phyloP scores from a whole-genome alignment of 1,284 basidiomycete genomes.

The Agaricales sp. region DNA sequence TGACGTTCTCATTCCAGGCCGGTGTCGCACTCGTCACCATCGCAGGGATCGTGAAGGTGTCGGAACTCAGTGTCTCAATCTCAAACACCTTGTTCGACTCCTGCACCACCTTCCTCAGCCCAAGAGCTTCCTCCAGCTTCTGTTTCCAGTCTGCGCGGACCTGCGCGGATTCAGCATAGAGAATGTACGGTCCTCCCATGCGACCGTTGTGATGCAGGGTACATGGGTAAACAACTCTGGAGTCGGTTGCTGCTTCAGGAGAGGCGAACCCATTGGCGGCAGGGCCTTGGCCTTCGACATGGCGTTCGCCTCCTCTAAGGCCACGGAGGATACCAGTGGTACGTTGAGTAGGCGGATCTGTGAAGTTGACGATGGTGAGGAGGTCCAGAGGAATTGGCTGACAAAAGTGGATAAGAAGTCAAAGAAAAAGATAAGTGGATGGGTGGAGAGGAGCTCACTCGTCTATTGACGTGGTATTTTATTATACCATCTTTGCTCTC shows the following conservation, averaged over 20 bases:
- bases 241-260: conserved; percentile 44
- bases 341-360: conserved; percentile 60
- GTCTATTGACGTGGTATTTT: conserved; percentile 71
- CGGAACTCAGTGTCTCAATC: conserved; percentile 74
- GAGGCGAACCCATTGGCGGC: conserved; percentile 24
- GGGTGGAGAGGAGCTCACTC: conserved; percentile 36
- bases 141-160: conserved; percentile 80
- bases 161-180: conserved; percentile 78
- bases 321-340: conserved; percentile 50
- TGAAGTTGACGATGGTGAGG: conserved; percentile 72
- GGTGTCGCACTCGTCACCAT: conserved; percentile 37
- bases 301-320: conserved; percentile 34
- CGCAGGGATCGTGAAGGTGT: conserved; percentile 73
- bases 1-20: conserved; percentile 53
- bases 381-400: conserved; percentile 88
- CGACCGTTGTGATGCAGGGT: conserved; percentile 81
- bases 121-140: conserved; percentile 83
- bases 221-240: conserved; percentile 71
- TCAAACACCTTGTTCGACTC: conserved; percentile 92
- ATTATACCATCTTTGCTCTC: conserved; percentile 56
- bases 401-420: conserved; percentile 5
- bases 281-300: conserved; percentile 19
- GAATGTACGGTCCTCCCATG: conserved; percentile 69
- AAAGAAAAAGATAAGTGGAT: conserved; percentile 3
- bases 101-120: conserved; percentile 76